Evolutionary conservation across 352 stramenopile genomes (phyloP).

Genomic region (Phytophthora colocasiae): DNA sequence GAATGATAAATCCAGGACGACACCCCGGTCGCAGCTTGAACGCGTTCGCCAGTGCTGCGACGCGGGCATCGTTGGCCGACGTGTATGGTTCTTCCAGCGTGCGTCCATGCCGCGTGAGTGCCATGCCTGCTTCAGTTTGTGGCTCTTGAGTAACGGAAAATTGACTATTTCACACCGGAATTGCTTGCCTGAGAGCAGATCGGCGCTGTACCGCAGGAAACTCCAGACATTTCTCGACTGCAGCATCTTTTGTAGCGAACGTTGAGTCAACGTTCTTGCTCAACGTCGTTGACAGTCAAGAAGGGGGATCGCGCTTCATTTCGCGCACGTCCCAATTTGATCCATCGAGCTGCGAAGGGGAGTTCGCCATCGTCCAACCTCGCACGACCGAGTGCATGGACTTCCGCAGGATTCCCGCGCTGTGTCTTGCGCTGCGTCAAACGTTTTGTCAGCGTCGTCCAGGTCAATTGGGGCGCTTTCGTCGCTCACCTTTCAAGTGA

Average conservation of each 20-base stretch:
- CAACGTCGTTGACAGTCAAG: too few species aligned
- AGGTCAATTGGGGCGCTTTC: slow-evolving; percentile 8
- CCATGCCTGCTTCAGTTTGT: slow-evolving; percentile 9
- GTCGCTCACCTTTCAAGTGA: slow-evolving; percentile 27
- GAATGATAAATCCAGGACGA: slow-evolving; percentile 26
- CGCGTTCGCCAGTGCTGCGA: slow-evolving; percentile 28
- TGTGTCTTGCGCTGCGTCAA: background rate
- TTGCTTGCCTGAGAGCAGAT: background rate
- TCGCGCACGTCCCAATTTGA: slow-evolving; percentile 5
- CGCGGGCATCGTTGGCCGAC: slow-evolving; percentile 21
- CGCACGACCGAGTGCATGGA: slow-evolving; percentile 21
- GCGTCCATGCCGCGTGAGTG: slow-evolving; percentile 20
- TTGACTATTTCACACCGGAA: background rate
- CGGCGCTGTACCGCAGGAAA: too few species aligned
- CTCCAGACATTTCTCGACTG: too few species aligned
- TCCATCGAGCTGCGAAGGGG: slow-evolving; percentile 27
- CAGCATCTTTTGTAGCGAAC: background rate
- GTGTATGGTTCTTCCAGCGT: slow-evolving; percentile 17
- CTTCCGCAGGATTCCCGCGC: slow-evolving; percentile 1
- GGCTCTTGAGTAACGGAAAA: slow-evolving; percentile 8
- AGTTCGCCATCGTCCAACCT: slow-evolving; percentile 35
- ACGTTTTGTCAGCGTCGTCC: background rate
- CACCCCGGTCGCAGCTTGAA: background rate
- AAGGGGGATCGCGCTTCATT: too few species aligned
- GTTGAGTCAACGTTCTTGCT: too few species aligned